Conservation (phyloP, 192 early-diverging fungal species). For the Coemansia sp. region DNA sequence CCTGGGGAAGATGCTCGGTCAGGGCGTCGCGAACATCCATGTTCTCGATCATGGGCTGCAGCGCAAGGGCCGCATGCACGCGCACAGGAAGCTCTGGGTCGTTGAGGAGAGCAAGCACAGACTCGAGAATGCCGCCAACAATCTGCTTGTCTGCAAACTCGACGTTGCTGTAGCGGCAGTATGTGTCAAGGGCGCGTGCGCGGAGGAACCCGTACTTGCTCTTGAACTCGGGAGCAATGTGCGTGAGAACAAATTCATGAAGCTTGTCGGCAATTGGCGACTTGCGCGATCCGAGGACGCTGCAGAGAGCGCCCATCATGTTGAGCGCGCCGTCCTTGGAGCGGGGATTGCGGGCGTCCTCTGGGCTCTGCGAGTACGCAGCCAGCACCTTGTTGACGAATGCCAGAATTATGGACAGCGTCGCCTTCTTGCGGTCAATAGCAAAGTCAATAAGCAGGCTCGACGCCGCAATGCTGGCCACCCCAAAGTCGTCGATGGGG, state of each 20-base stretch:
- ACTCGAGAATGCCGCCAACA: constrained; percentile 59
- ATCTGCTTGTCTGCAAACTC: constrained; percentile 63
- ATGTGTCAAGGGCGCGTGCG: constrained; percentile 65
- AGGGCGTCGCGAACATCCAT: constrained; percentile 72
- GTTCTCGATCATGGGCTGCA: constrained; percentile 77
- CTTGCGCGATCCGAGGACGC: constrained; percentile 66
- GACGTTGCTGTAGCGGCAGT: constrained; percentile 59
- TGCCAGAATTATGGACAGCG: constrained; percentile 76
- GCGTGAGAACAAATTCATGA: constrained; percentile 79
- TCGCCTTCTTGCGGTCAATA: constrained; percentile 71
- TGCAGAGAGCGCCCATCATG: constrained; percentile 80
- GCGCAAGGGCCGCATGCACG: constrained; percentile 79
- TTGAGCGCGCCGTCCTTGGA: constrained; percentile 89
- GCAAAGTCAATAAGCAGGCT: constrained; percentile 79
- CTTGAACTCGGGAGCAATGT: constrained; percentile 90
- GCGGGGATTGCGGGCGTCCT: constrained; percentile 68
- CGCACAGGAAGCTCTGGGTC: constrained; percentile 87
- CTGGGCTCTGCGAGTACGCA: constrained; percentile 66
- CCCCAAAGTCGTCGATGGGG: constrained; percentile 83
- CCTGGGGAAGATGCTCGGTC: constrained; percentile 74
- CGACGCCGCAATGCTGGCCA: constrained; percentile 69
- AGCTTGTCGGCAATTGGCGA: constrained; percentile 76
- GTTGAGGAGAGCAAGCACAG: constrained; percentile 55
- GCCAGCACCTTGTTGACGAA: constrained; percentile 77
- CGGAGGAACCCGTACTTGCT: constrained; percentile 81